Base-by-base conservation (phyloP, 441 rosid genomes). In the Raphanus hybrid region DNA sequence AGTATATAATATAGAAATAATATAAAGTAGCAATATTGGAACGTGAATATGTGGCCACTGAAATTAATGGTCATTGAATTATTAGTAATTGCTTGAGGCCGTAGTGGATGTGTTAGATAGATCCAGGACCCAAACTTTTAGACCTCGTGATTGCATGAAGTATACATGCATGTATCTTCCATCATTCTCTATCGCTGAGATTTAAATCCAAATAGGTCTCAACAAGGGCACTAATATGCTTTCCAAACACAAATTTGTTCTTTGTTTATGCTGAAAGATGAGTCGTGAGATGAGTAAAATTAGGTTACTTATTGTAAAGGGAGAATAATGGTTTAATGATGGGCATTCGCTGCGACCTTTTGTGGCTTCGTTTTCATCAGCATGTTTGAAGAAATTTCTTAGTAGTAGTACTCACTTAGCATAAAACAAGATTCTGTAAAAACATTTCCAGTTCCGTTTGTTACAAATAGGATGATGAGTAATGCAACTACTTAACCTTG, bases 221-320 rank as follows among this genome's bases (percentile, higher is more conserved):
- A 41, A 41, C 12, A 41, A 41, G n/a, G 12, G 48, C 10, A 9
- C 1, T 41, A 41, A 41, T 41, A 41, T 41, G 48, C 48, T 43
- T 9, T 66, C 14, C 55, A 64, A 45, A 8, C 50, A 77, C 67
- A 70, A 5, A 52, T 64, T 18, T 57, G 62, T 65, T 54, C 32
- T 39, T 29, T 63, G 29, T 23, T 57, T 65, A 64, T 29, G 62
- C 14, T 71, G 66, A 23, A 64, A 64, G 52, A 71, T 65, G 72
- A 77, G 71, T 65, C 76, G 71, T 71, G 72, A 77, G 27, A 16
- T 5, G 20, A 1, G 45, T 9, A 41, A 43, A 61, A 61, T 29
- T 72, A 59, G 64, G 64, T 29, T 59, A 71, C 69, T 78, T 78
- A 74, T 78, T 73, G 78, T 55, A 62, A 78, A 52, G 12, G 29